Evolutionary conservation across 1,139 yeast species (phyloP), one percentile per base, ranked within the genome.

Genomic region (Suhomyces taliae): DNA sequence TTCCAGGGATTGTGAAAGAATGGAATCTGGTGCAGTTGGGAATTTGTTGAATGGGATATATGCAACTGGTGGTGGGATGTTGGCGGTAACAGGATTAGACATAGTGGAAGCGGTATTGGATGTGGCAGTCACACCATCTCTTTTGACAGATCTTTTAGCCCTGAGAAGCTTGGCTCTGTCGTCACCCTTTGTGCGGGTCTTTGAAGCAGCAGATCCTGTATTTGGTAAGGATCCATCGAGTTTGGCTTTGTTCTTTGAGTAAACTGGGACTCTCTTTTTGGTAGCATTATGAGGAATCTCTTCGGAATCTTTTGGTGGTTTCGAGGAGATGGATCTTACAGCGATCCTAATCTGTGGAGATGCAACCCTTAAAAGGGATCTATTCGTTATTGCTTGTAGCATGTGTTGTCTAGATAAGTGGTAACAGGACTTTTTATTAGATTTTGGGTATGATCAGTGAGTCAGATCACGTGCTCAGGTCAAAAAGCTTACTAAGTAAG

Each of bases 11-110:
- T 48, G 56, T 32, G 52, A 49, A 11, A 54, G 46, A 35, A 64
- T 46, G n/a, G 52, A 40, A 12, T 56, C 57, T 0, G 74, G 72
- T 2, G 65, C 65, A 45, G 59, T 59, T 10, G 75, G 75, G 44
- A 70, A 69, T 39, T 61, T 55, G 39, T 58, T 53, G 36, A 67
- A 62, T 1, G 72, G 61, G 19, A 69, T 55, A 47, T 58, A 64
- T 24, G 39, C 9, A 10, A 11, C 12, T 27, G 47, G 39, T 7
- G 36, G 14, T n/a, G 35, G 10, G 2, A 7, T 34, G n/a, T 8
- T 12, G 27, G 10, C n/a, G 15, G 32, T 7, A 8, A 32, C 34
- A 6, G 39, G 32, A 9, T 32, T n/a, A 19, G 7, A 9, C 32
- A 10, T 26, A 11, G 8, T 36, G 6, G 15, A 8, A 11, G 37